Evolutionary conservation across 495 filamentous ascomycete genomes (phyloP), one percentile per base, ranked within the genome.

Genomic region (Rostrohypoxylon terebratum): DNA sequence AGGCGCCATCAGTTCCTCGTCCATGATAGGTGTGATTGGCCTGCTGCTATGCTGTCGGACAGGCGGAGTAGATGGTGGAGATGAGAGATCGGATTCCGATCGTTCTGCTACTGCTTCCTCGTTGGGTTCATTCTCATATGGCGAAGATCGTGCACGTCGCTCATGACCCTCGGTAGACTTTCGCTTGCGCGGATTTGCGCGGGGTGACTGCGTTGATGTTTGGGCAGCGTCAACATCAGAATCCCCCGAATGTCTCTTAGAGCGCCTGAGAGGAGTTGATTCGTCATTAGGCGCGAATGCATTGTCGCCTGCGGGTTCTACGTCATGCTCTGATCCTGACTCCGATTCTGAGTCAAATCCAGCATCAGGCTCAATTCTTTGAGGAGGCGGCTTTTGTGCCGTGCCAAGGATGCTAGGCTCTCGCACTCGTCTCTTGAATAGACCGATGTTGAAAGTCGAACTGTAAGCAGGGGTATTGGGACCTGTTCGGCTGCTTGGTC

Each of bases 401-500:
- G 83, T 83, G 1, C 82, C 81, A 3, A 86, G 77, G 44, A 86
- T 85, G 66, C 83, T 85, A 1, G 81, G 83, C 67, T 85, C 83
- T 23, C 84, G 81, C 11, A 75, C 77, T 11, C 84, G 78, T 18
- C 82, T 74, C 66, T 77, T 82, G 67, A 86, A 86, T 8, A 75
- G 53, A n/a, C 83, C 81, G 14, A 86, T 77, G 58, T 82, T 85
- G 33, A 86, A 78, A 9, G 78, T 79, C 1, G 80, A 81, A 64
- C 79, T 82, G 23, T 82, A 68, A 61, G 75, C 81, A n/a, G 83
- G 82, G 11, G 84, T 86, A 53, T 77, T 82, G 10, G 75, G 71
- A 4, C 83, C 82, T 16, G 71, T 53, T 59, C 83, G 80, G 70
- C 84, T 86, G 67, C 83, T 84, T 23, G 83, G 84, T 42, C 84